Evolutionary conservation across 2,329 filamentous ascomycete species (phyloP), one percentile per base, ranked within the genome.

Genomic region (Beauveria scarabaeidicola): DNA sequence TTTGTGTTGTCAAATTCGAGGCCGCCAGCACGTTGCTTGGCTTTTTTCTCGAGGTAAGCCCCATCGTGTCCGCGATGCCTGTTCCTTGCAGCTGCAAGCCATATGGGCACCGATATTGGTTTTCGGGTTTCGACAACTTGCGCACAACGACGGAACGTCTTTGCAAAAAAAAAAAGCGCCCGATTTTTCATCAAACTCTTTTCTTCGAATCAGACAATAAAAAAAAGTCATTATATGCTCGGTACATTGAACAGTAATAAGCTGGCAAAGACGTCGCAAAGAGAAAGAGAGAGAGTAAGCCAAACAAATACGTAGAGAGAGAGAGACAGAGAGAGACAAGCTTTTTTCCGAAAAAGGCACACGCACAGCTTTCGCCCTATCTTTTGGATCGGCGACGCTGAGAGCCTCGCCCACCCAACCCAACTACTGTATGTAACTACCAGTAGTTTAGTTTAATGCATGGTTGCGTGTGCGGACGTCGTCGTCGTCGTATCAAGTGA

Each of bases 21-120:
- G 17, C 17, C 40, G 40, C 5, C 38, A 29, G 40, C 52, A 55
- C 41, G 52, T 36, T 55, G 41, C 52, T 40, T 32, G 40, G 19
- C 48, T 41, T 5, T 13, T 13, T n/a, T 15, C 25, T 50, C 47
- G 25, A 50, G 47, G 43, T 11, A 13, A 21, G 10, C 47, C 36
- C 51, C 51, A 41, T 53, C 51, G 51, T 9, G 36, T 17, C 13
- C 15, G 19, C 38, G 36, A n/a, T 25, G 36, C 52, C 40, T 54
- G 52, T 54, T 44, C 52, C 52, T 54, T 54, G 52, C 52, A 54
- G 38, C 52, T 54, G 52, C 52, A 54, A 54, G 52, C 52, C 52
- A 54, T 54, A 54, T 54, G 23, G 11, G 19, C 40, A 13, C 25
- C 40, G 52, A 54, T 54, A 54, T 54, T 54, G 52, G 25, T 8